phyloP scores from a whole-genome alignment of 2,329 filamentous ascomycete species.

The Lecanosticta acicola region DNA sequence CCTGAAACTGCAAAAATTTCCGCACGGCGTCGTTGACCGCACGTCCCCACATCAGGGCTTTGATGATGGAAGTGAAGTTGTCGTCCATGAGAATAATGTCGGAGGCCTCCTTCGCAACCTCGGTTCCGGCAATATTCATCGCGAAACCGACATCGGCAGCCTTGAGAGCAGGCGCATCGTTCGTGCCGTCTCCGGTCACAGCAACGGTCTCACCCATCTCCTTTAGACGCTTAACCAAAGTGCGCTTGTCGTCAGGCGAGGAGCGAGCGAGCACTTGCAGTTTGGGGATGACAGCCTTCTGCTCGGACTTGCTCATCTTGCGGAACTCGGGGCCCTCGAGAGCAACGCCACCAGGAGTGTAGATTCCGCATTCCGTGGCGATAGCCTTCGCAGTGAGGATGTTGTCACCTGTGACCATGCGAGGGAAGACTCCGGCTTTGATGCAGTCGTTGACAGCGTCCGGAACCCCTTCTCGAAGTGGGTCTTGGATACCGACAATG shows the following conservation, averaged over 20 bases:
- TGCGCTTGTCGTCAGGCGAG: constrained; percentile 64
- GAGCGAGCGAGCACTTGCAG: constrained; percentile 64
- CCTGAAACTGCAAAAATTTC: constrained; percentile 62
- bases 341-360: constrained; percentile 38
- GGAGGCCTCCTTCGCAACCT: constrained; percentile 58
- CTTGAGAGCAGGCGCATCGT: constrained; percentile 61
- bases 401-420: constrained; percentile 71
- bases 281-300: constrained; percentile 54
- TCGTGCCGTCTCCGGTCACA: constrained; percentile 62
- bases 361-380: constrained; percentile 66
- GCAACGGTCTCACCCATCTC: constrained; percentile 62
- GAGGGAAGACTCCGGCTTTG: constrained; percentile 63
- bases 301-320: constrained; percentile 39
- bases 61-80: constrained; percentile 59
- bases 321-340: constrained; percentile 44
- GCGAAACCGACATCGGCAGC: constrained; percentile 63
- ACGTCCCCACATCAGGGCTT: constrained; percentile 57
- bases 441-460: constrained; percentile 63
- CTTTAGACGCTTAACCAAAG: constrained; percentile 59
- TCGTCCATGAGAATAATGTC: constrained; percentile 59
- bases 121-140: constrained; percentile 62
- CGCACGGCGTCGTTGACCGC: constrained; percentile 52
- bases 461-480: constrained; percentile 61
- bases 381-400: constrained; percentile 68
- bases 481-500: constrained; percentile 69